Percentiles rank a stretch among this genome's conserved stretches.
Conservation (phyloP, 2,329 filamentous ascomycete genomes). For the Colletotrichum salicis region DNA sequence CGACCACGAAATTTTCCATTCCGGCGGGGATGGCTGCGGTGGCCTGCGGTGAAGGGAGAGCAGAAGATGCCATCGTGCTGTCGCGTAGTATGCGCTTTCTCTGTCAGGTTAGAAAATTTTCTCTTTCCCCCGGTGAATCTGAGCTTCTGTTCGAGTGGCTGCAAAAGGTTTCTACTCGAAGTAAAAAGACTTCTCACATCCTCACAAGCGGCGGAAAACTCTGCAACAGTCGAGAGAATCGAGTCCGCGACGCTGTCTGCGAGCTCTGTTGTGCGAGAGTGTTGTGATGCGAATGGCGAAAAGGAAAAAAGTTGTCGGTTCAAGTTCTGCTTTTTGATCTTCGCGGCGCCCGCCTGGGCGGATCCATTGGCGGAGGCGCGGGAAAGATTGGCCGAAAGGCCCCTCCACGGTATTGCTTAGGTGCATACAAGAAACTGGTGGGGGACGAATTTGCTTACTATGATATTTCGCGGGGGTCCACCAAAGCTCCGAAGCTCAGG, state of each 20-base stretch:
- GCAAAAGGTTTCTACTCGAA: constrained; percentile 27
- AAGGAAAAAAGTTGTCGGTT: background rate
- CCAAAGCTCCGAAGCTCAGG: background rate
- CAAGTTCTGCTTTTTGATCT: constrained; percentile 35
- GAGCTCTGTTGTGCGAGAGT: background rate
- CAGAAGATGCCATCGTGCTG: constrained; percentile 32
- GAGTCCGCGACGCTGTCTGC: constrained; percentile 11
- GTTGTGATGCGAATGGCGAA: constrained; percentile 8
- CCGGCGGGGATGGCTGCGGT: constrained; percentile 47
- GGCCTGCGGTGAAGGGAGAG: constrained; percentile 17
- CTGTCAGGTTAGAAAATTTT: background rate
- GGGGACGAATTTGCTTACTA: constrained; percentile 30
- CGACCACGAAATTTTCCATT: constrained; percentile 80
- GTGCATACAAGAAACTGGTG: constrained; percentile 28
- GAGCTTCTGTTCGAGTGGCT: background rate
- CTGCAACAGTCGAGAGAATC: constrained; percentile 2
- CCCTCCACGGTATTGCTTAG: constrained; percentile 24
- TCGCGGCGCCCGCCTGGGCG: background rate
- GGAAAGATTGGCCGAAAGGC: constrained; percentile 33
- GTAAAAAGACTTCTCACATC: constrained; percentile 36
- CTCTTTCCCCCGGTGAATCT: background rate
- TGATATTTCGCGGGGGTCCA: constrained; percentile 6
- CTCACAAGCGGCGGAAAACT: constrained; percentile 25
- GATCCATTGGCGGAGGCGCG: constrained; percentile 20
- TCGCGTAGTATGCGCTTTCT: background rate